Percentiles rank a stretch among this genome's conserved stretches.
Conservation (phyloP, 164 flowering plant species). For the Nymphaea colorata region DNA sequence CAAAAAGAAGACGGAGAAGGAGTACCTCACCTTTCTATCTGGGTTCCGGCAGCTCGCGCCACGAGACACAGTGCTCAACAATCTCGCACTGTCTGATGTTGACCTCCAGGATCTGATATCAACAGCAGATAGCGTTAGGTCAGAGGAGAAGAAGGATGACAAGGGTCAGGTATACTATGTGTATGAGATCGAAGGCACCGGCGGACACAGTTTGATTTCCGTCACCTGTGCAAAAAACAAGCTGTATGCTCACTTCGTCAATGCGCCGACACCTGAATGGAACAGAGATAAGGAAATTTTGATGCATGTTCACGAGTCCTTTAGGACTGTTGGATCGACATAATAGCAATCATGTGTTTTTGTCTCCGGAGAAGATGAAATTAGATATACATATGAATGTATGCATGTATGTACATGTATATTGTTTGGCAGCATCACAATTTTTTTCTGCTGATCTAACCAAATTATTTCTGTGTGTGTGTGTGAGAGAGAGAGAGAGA, state of each 20-base stretch:
- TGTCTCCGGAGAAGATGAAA: no score
- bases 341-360: no score
- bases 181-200: slow-evolving; percentile 68
- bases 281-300: slow-evolving; percentile 52
- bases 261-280: slow-evolving; percentile 83
- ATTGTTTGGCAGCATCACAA: no score
- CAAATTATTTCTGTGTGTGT: no score
- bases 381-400: no score
- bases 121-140: slow-evolving; percentile 40
- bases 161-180: slow-evolving; percentile 76
- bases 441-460: no score
- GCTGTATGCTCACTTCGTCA: slow-evolving; percentile 90
- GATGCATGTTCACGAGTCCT: slow-evolving; percentile 66
- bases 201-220: slow-evolving; percentile 64
- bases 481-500: no score
- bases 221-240: slow-evolving; percentile 83
- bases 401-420: no score
- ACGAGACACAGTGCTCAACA: slow-evolving; percentile 50
- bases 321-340: slow-evolving; percentile 44
- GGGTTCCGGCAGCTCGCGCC: slow-evolving; percentile 77
- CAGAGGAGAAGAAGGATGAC: slow-evolving; percentile 68
- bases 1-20: slow-evolving; percentile 65
- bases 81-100: slow-evolving; percentile 82
- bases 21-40: slow-evolving; percentile 70
- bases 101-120: slow-evolving; percentile 66